phyloP scores from a whole-genome alignment of 2,329 filamentous ascomycete species.

The Penicillium sp. region DNA sequence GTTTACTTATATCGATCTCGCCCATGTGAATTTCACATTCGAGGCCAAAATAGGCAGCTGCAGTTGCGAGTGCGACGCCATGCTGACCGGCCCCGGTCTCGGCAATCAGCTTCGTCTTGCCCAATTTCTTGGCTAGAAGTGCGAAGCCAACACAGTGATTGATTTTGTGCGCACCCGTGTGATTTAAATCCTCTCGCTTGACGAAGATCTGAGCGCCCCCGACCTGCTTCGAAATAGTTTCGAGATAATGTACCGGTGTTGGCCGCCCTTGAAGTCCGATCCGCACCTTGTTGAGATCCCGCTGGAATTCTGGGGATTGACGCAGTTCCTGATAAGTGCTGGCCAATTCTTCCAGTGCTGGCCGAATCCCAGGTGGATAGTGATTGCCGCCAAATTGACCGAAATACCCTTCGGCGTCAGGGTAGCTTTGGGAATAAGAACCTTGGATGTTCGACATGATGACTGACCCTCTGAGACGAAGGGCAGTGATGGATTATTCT shows the following conservation, averaged over 20 bases:
- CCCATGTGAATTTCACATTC: slow-evolving; percentile 93
- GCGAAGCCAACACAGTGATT: slow-evolving; percentile 89
- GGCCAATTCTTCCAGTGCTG: too few species aligned
- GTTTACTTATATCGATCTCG: slow-evolving; percentile 82
- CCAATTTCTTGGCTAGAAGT: slow-evolving; percentile 66
- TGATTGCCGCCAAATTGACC: too few species aligned
- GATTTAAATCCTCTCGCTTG: slow-evolving; percentile 88
- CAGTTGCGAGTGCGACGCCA: slow-evolving; percentile 74
- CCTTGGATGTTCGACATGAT: too few species aligned
- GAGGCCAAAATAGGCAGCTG: slow-evolving; percentile 90
- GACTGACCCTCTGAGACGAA: too few species aligned
- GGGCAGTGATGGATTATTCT: too few species aligned
- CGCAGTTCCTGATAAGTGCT: too few species aligned
- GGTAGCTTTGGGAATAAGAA: too few species aligned
- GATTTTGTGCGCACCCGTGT: slow-evolving; percentile 92
- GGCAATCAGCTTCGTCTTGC: slow-evolving; percentile 89
- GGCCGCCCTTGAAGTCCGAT: slow-evolving; percentile 21
- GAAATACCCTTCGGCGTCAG: too few species aligned
- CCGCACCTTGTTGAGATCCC: background rate
- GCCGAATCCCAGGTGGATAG: too few species aligned
- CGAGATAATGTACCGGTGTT: slow-evolving; percentile 45
- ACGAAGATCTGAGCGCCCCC: slow-evolving; percentile 60
- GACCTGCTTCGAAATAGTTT: slow-evolving; percentile 77
- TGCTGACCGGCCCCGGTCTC: slow-evolving; percentile 91
- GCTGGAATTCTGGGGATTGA: background rate